Evolutionary conservation across 306 rosid species (phyloP), one percentile per base, ranked within the genome.

Genomic region (Hippophae tibetana): DNA sequence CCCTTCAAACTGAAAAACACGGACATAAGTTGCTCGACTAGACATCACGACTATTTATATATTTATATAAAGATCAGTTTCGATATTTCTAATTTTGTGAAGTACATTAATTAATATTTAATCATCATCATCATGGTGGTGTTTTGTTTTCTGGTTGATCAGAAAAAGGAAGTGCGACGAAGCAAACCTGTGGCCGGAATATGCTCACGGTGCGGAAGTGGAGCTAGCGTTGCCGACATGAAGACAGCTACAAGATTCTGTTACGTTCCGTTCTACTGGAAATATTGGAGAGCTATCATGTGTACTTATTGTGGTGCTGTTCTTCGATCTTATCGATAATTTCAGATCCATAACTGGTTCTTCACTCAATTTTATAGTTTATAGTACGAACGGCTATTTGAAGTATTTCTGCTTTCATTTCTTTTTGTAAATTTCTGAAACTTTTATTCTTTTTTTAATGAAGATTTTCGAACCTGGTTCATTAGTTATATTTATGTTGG

Each of bases 101-200:
- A 18, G 40, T 10, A 23, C 4, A 38, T 12, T 13, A 7, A 18
- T 5, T 9, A 0, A 27, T 6, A 42, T 6, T 43, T 8, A 3
- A 10, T 1, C 3, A 12, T 9, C 7, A 50, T 4, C 27, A 87
- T 18, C 18, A 18, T 90, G 97, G 95, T 84, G 9, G 86, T 72
- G 62, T 81, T 87, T 71, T 90, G 94, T 56, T 90, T 90, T 63
- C 76, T 87, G 7, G 95, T 90, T 27, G 97, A 90, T 56, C 97
- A 90, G 61, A 79, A 67, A 52, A 60, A 74, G 69, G 64, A 82
- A 60, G 69, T 90, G 57, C 77, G 60, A 69, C 61, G 73, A 58
- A 90, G 94, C 85, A 90, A 90, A 74, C 97, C 97, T 6, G 94
- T 81, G 0, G 94, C 97, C 0, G 97, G 97, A 25, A 73, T 53